Base-by-base conservation (phyloP, 352 stramenopile species). In the Globisporangium cederbergense region DNA sequence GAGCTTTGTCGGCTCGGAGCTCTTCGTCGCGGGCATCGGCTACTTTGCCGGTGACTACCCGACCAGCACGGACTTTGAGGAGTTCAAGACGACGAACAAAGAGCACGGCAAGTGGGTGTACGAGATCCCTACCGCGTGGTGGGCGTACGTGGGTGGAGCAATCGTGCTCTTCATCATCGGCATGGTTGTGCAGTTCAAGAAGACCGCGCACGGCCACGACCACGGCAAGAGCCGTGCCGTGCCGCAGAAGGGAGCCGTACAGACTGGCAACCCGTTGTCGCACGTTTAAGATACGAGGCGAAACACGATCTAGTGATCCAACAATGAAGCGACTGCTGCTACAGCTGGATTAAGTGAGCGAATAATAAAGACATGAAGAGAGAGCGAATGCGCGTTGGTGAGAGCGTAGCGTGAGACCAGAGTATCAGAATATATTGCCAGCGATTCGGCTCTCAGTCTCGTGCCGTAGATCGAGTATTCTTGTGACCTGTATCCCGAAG, bases 61-160 rank as follows among this genome's bases (percentile, higher is more conserved):
- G 14, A 86, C 63, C n/a, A 70, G 73, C 51, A 72, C 75, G 47
- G 62, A 89, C 52, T 71, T 89, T 38, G 64, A 81, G 53, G 49
- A 62, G n/a, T 79, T 81, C 52, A 54, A 66, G 52, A 73, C 58
- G 20, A 66, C 69, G 11, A 42, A 67, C 16, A 32, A 36, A 20
- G 42, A 36, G 20, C 55, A 75, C 61, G 78, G 76, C 42, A 58
- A 81, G 11, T 89, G 71, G 67, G 63, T 82, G 13, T 95, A 93
- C 66, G 66, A 73, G 8, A 82, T 95, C 42, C 81, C 81, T 8
- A 71, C 70, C 25, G 80, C 78, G 6, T 93, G 86, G 83, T 95
- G 83, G 85, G 80, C 53, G 14, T 95, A 95, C 65, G 46, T 95
- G 58, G 77, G 69, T 4, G 81, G 72, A 2, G 88, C 77, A 36